Base-by-base conservation (phyloP, 2,329 filamentous ascomycete genomes). In the Fusarium lateritium region DNA sequence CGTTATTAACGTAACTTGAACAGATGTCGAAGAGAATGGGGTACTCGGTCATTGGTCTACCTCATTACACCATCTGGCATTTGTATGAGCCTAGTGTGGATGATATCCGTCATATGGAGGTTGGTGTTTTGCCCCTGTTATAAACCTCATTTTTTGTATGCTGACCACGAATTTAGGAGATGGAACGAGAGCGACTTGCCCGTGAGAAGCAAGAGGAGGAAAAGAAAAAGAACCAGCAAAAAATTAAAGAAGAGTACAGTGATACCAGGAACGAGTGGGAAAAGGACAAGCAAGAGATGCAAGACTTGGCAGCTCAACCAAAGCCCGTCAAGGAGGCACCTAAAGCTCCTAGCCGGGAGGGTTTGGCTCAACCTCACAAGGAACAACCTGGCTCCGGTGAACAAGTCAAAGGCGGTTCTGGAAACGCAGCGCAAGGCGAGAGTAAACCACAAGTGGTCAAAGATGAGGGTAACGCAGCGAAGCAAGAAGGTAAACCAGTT, bases 1-100 rank as follows among this genome's bases (percentile, higher is more conserved):
- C 9, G 45, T 15, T 21, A 22, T 54, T 76, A 22, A 75, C 65
- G 45, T 49, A 17, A 31, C 26, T 53, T 43, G 66, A 44, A 56
- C 17, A 97, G 94, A 99, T 99, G 96, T 93, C 96, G 17, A 96
- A 94, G 80, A 91, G 93, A 63, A 98, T 99, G 96, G 87, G 92
- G 62, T 98, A 93, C 77, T 97, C 94, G 0, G 96, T 99, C 19
- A 92, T 99, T 61, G 96, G 96, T 33, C 86, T 99, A 46, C 96
- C 96, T 8, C 96, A 99, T 78, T 99, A 99, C 80, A 97, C 94
- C 2, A 98, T 99, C 70, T 99, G 96, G 96, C 96, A 99, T 90
- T 85, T 99, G 76, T 99, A 99, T 83, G 96, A 99, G 80, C 96
- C 96, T n/a, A 97, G 94, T 75, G 93, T 98, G 17, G 96, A 99